Evolutionary conservation across 441 rosid genomes (phyloP).

Genomic region (Melastoma candidum): DNA sequence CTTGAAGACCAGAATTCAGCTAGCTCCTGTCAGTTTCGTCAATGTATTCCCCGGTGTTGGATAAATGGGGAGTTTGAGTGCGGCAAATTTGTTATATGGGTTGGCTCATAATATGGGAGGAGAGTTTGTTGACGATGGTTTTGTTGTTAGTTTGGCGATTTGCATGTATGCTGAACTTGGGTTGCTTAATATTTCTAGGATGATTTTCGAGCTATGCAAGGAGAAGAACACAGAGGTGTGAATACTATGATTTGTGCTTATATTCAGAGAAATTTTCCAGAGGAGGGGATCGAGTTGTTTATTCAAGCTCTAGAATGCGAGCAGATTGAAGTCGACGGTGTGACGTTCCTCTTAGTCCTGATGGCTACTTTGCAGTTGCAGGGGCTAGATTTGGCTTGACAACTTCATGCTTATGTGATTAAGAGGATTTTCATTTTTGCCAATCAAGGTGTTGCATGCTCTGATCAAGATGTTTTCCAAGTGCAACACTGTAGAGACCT

Average conservation of each 20-base stretch:
- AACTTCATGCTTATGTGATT: constrained; percentile 55
- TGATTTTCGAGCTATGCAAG: constrained; percentile 47
- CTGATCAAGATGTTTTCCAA: constrained; percentile 73
- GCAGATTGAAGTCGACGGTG: constrained; percentile 44
- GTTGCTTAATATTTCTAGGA: constrained; percentile 41
- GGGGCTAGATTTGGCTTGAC: constrained; percentile 38
- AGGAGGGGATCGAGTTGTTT: constrained; percentile 49
- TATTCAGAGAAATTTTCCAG: constrained; percentile 36
- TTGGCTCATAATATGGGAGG: constrained; percentile 51
- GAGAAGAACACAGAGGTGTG: constrained; percentile 64
- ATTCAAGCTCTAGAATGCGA: constrained; percentile 36
- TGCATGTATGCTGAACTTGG: constrained; percentile 64
- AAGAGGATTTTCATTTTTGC: constrained; percentile 40
- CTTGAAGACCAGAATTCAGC: constrained; percentile 57
- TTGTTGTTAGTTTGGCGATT: constrained; percentile 60
- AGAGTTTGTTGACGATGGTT: constrained; percentile 53
- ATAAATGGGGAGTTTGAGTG: constrained; percentile 27
- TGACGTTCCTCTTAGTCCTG: constrained; percentile 51
- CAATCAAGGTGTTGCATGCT: constrained; percentile 45
- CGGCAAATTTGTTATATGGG: constrained; percentile 48
- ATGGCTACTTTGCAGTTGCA: constrained; percentile 67
- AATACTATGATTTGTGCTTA: constrained; percentile 71
- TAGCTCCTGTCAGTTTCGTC: constrained; percentile 64
- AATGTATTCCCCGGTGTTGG: constrained; percentile 67
- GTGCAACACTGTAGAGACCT: constrained; percentile 45